Evolutionary conservation across 202 grass and related monocot species (phyloP), one percentile per base, ranked within the genome.

Genomic region (Carex sylvatica): DNA sequence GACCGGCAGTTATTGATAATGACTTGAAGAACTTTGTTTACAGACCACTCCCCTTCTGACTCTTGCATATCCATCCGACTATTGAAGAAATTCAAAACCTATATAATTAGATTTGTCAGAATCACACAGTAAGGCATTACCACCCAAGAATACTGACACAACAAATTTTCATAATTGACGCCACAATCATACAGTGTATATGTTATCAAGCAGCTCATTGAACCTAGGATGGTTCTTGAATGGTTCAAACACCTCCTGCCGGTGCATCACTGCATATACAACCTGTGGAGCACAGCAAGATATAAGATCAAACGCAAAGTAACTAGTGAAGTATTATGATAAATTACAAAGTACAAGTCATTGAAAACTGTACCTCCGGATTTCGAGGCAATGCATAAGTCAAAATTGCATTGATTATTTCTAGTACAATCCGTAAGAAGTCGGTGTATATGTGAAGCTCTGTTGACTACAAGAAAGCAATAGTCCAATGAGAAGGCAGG

Each of bases 81-180:
- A 78, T 99, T 99, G 78, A 99, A 99, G 86, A 99, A 99, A 90
- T 99, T 88, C 53, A 99, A 85, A 59, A 99, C 96, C 96, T 99
- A 66, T 24, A 24, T 83, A 35, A 68, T 85, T 35, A 61, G 61
- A 61, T 55, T 35, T 30, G 47, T 82, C 51, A 65, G 63, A 91
- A 84, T 60, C 46, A 84, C 1, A 72, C 51, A 56, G 49, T 38
- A 16, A 83, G 26, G 47, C 24, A 60, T 23, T 83, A 76, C 35
- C 4, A 72, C 62, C 23, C 42, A 61, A 78, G 67, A 65, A 58
- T 62, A 30, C 5, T 78, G 47, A 11, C 74, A 33, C 65, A 85
- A 71, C 36, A 36, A 15, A 12, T 70, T 46, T 83, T 80, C 64
- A 83, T 69, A 61, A 70, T 59, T 28, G 2, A 90, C 61, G 74